A percentile compares a stretch with the other conserved stretches of the same genome.
Evolutionary conservation across 176 grass and related monocot genomes (phyloP).

Genomic region (Paspalum notatum): DNA sequence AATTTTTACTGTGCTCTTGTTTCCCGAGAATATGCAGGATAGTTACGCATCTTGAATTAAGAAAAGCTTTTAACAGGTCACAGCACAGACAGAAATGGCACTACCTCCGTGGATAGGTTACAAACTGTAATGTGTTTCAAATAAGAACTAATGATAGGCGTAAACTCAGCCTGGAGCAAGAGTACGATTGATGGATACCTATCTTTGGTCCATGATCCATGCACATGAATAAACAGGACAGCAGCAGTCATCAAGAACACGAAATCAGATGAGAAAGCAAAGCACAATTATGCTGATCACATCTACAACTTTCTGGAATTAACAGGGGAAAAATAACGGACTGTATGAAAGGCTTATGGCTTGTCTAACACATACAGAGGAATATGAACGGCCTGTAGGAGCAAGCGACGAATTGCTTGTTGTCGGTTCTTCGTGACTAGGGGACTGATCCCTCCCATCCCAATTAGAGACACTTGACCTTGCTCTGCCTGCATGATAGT

Average conservation of each 20-base stretch:
- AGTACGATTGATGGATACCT: background rate
- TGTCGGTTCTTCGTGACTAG: slow-evolving; percentile 67
- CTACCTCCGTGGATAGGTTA: too few species aligned
- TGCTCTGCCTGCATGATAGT: slow-evolving; percentile 64
- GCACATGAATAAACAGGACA: background rate
- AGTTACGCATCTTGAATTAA: too few species aligned
- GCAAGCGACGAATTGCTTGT: slow-evolving; percentile 51
- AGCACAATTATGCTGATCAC: background rate
- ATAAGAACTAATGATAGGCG: background rate
- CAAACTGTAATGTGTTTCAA: background rate
- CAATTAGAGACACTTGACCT: slow-evolving; percentile 73
- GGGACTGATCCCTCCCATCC: slow-evolving; percentile 70
- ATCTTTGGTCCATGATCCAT: slow-evolving; percentile 19
- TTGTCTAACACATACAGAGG: slow-evolving; percentile 62
- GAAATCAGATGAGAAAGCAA: slow-evolving; percentile 3
- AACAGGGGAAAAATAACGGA: slow-evolving; percentile 18
- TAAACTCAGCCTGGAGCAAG: background rate
- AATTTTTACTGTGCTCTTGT: background rate
- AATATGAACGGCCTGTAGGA: slow-evolving; percentile 50
- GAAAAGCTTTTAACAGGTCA: too few species aligned
- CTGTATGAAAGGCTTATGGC: slow-evolving; percentile 13
- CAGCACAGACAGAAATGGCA: too few species aligned
- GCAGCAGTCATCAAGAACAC: background rate
- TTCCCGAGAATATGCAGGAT: too few species aligned
- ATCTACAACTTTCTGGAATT: background rate